A percentile compares a stretch with the other conserved stretches of the same genome.
These are phyloP conservation scores for Candida montana DNA, from an alignment of 805 yeast genomes.

Conservation along the genomic window DNA sequence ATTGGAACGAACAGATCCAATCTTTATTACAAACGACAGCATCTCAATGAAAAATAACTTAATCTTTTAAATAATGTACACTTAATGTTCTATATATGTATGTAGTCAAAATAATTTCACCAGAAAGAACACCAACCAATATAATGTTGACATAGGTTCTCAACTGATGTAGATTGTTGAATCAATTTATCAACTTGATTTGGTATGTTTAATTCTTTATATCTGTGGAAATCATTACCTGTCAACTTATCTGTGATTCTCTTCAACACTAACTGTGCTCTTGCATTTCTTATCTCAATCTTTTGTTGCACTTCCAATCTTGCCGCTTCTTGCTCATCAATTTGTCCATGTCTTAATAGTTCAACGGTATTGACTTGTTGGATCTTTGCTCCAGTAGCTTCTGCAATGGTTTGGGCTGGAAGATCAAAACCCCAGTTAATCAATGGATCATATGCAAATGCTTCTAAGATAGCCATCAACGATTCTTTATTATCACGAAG, in stretches of 20 bases:
- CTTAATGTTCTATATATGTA: too few relatives aligned
- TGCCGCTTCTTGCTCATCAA: slow-evolving; percentile 72
- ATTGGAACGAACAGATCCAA: slow-evolving; percentile 36
- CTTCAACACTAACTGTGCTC: slow-evolving; percentile 85
- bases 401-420: slow-evolving; percentile 74
- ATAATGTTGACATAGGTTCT: slow-evolving; percentile 92
- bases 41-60: neutral
- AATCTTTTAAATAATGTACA: slow-evolving; percentile 4
- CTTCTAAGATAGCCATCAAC: slow-evolving; percentile 94
- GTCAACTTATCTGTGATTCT: slow-evolving; percentile 89
- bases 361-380: slow-evolving; percentile 69
- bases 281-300: slow-evolving; percentile 73
- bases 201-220: slow-evolving; percentile 68
- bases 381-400: slow-evolving; percentile 64
- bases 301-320: slow-evolving; percentile 62
- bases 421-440: slow-evolving; percentile 98
- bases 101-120: slow-evolving; percentile 44
- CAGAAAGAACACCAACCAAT: slow-evolving; percentile 99
- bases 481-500: slow-evolving; percentile 92
- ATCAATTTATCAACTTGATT: slow-evolving; percentile 91
- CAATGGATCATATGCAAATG: slow-evolving; percentile 97
- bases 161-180: slow-evolving; percentile 94
- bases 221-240: slow-evolving; percentile 84
- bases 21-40: slow-evolving; percentile 5
- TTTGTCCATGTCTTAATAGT: slow-evolving; percentile 62